phyloP scores from a whole-genome alignment of 345 rosid species.

The Hypericum androsaemum region DNA sequence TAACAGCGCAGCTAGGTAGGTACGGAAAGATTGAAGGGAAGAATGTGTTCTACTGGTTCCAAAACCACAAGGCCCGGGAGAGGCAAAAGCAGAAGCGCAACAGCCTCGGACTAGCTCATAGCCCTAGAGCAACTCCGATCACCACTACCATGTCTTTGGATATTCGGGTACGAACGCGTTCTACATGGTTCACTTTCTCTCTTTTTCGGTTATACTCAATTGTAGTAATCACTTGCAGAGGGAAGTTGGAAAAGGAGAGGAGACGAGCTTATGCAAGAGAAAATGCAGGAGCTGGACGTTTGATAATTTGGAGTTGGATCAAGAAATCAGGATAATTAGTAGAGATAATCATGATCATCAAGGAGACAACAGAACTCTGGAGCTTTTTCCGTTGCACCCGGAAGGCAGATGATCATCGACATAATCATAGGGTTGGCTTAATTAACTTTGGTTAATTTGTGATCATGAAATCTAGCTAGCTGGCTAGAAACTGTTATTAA shows the following conservation, averaged over 20 bases:
- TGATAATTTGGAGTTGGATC: constrained; percentile 48
- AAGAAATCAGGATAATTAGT: constrained; percentile 21
- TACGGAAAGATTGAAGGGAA: constrained; percentile 96
- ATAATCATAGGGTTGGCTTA: background rate
- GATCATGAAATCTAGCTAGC: background rate
- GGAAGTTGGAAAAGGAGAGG: constrained; percentile 35
- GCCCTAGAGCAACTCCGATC: constrained; percentile 23
- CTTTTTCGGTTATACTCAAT: background rate
- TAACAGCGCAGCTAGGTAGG: constrained; percentile 66
- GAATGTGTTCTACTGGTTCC: constrained; percentile 97
- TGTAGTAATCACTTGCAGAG: constrained; percentile 8
- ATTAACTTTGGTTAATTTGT: background rate
- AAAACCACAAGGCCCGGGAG: constrained; percentile 98
- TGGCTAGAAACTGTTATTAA: background rate
- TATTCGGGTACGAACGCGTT: constrained; percentile 27
- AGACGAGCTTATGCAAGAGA: constrained; percentile 62
- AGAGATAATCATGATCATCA: constrained; percentile 4
- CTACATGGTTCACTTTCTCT: background rate
- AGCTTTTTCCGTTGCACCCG: constrained; percentile 95
- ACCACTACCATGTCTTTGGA: constrained; percentile 33
- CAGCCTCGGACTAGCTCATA: constrained; percentile 46
- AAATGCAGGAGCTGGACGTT: constrained; percentile 87
- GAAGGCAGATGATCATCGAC: constrained; percentile 42
- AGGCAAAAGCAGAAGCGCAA: constrained; percentile 90
- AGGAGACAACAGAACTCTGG: constrained; percentile 62